Base-by-base conservation (phyloP, 805 yeast species). In the Vanderwaltozyma polyspora region DNA sequence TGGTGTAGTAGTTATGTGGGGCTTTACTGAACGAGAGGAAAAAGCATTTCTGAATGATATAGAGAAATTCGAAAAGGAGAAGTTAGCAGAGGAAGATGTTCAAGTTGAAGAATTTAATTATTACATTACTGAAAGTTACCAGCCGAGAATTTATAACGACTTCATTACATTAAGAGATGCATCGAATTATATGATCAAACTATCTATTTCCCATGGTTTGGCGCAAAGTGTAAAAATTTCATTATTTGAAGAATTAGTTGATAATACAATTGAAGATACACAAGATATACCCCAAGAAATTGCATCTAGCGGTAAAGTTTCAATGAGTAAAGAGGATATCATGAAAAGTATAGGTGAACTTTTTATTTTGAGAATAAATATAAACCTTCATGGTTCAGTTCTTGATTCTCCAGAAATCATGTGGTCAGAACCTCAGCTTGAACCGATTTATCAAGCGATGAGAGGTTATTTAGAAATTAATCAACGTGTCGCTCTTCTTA, bases 371-470 rank as follows among this genome's bases (percentile, higher is more conserved):
- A 59, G 93, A 41, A 82, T 82, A 30, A 82, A 82, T 54, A 82
- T 82, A 40, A 82, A 82, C 49, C 62, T 82, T 35, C 91, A 82
- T 61, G 91, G 91, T 1, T 79, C 89, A 0, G 93, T 91, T 19
- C 65, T 91, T 41, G 98, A 91, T 56, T 83, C 95, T 2, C 98
- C 98, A 1, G 98, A 91, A 57, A 72, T 91, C 38, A 86, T 91
- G 95, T 91, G 98, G 98, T 76, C 96, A 0, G 97, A 91, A 56
- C 98, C 98, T 2, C 95, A 87, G 51, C 66, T 91, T 41, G 98
- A 91, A 55, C 98, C 98, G 1, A 86, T 89, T 34, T 91, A 91
- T 60, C 96, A 87, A 57, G 96, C 97, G 0, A 86, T 94, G 2
- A 74, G 97, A 55, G 95, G 96, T 1, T 89, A 89, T 57, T 60